Base-by-base conservation (phyloP, 768 basidiomycete species). In the Termitomyces sp. region DNA sequence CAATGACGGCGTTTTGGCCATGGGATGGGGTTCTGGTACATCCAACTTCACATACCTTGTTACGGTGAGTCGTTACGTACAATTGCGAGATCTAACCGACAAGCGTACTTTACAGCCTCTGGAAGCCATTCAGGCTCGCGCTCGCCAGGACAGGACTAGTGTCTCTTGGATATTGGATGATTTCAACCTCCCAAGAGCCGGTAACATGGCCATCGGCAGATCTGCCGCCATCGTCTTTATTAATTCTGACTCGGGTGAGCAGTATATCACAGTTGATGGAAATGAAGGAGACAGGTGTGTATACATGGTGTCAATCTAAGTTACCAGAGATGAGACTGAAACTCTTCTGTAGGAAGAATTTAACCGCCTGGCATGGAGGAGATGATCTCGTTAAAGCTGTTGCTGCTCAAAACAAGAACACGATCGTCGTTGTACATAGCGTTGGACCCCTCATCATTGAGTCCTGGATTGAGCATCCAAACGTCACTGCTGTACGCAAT, bases 21-120 rank as follows among this genome's bases (percentile, higher is more conserved):
- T 94, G 87, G 93, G 93, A 14, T 97, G 94, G 94, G 94, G 92
- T 38, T 89, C 87, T 51, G 92, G 92, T 5, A 91, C 93, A 0
- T 78, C 83, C 13, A 82, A 84, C 63, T 87, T 90, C 74, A 84
- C 87, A 5, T 94, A 93, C 70, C 80, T 94, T 14, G 72, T 94
- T 58, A 84, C 88, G 49, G 87, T 88, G 55, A 66, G 82, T 73
- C 16, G 8, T 5, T 16, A 20, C 30, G 28, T 6, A 43, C 24
- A 14, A 49, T 10, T 44, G 20, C 22, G 43, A 26, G 3, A 24
- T 40, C 11, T 33, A 35, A 13, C 7, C 47, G 26, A 51, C 48
- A 2, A n/a, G 8, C 20, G 43, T n/a, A 54, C 32, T 41, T 41
- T 52, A 22, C 56, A 86, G 84, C 92, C 94, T 1, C 76, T 90